These are phyloP conservation scores for Spathaspora sp. DNA, from an alignment of 1,139 yeast species.

Conservation along the genomic window DNA sequence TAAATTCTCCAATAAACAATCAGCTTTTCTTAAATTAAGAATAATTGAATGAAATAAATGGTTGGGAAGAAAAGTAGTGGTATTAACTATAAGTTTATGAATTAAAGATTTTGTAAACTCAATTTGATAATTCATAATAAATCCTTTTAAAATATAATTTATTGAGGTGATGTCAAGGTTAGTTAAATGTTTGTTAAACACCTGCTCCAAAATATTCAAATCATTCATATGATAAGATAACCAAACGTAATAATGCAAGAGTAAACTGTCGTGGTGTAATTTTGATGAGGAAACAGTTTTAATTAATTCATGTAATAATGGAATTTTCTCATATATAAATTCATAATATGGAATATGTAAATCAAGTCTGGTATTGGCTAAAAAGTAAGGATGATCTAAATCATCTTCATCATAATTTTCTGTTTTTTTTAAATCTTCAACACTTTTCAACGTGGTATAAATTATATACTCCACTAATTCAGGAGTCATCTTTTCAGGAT, in stretches of 20 bases:
- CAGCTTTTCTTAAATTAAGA: slow-evolving; percentile 25
- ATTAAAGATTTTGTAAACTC: slow-evolving; percentile 27
- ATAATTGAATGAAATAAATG: slow-evolving; percentile 29
- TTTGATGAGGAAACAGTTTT: not conserved
- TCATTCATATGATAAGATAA: slow-evolving; percentile 35
- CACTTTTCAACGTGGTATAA: not conserved
- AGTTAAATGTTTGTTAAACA: slow-evolving; percentile 18
- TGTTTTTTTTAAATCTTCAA: not conserved
- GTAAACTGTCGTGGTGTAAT: not conserved
- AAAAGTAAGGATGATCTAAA: slow-evolving; percentile 3
- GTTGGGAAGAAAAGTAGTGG: slow-evolving; percentile 19
- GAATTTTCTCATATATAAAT: slow-evolving; percentile 9
- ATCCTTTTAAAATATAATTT: slow-evolving; percentile 30
- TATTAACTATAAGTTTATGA: slow-evolving; percentile 13
- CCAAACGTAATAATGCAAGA: slow-evolving; percentile 21
- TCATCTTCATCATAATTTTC: not conserved
- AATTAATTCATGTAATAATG: slow-evolving; percentile 5
- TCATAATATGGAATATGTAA: slow-evolving; percentile 6
- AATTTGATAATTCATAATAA: slow-evolving; percentile 34
- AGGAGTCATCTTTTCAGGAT: not conserved
- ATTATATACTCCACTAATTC: slow-evolving; percentile 1
- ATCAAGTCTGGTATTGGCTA: not conserved
- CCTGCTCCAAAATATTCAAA: slow-evolving; percentile 20
- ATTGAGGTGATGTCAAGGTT: slow-evolving; percentile 25
- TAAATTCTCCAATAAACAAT: slow-evolving; percentile 33